phyloP scores from a whole-genome alignment of 192 early-diverging fungal genomes.

The Backusella morwellensis region DNA sequence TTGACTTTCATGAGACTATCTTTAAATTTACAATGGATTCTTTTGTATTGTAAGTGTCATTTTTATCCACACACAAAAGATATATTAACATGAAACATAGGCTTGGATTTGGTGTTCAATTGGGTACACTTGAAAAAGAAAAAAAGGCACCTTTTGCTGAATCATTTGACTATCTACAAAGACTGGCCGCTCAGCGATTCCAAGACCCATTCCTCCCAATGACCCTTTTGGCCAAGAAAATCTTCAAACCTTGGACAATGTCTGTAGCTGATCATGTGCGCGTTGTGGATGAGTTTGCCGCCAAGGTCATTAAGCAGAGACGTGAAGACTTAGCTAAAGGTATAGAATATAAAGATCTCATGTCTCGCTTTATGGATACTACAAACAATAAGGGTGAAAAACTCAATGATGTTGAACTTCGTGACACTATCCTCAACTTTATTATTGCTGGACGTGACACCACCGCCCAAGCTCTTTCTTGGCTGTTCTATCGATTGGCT shows the following conservation, averaged over 20 bases:
- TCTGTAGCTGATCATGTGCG: conserved; percentile 22
- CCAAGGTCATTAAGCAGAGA: conserved; percentile 22
- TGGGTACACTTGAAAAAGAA: conserved; percentile 37
- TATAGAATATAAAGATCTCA: conserved; percentile 18
- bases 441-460: conserved; percentile 48
- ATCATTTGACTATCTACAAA: conserved; percentile 52
- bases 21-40: conserved; percentile 44
- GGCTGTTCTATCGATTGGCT: conserved; percentile 44
- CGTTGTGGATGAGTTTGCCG: conserved; percentile 26
- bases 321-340: conserved; percentile 18
- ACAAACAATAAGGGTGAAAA: conserved; percentile 20
- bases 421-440: conserved; percentile 37
- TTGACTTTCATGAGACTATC: conserved; percentile 48
- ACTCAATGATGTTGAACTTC: conserved; percentile 28
- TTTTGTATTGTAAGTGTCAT: conserved; percentile 30
- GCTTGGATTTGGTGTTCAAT: conserved; percentile 47
- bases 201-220: conserved; percentile 21
- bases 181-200: conserved; percentile 27
- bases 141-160: conserved; percentile 44
- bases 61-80: not conserved
- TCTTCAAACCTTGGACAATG: conserved; percentile 15
- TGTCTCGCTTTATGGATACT: conserved; percentile 33
- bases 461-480: conserved; percentile 50
- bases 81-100: conserved; percentile 8
- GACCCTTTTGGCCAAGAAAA: not conserved